A percentile compares a stretch with the other conserved stretches of the same genome.
phyloP scores from a whole-genome alignment of 495 filamentous ascomycete genomes.

The Aspergillus affinis region DNA sequence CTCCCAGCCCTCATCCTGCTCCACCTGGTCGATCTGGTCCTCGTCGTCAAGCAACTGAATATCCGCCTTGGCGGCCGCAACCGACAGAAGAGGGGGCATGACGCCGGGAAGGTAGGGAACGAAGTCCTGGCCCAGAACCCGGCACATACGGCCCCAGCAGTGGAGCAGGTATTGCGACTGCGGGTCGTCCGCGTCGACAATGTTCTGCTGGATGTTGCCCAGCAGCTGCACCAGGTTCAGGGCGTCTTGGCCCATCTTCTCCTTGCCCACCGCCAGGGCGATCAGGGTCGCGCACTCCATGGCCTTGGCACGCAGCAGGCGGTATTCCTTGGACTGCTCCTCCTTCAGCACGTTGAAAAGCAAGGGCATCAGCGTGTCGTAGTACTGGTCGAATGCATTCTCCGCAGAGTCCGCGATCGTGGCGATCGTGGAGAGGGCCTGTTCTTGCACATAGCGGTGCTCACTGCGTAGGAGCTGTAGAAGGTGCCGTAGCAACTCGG shows the following conservation, averaged over 20 bases:
- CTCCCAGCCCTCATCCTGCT: constrained; percentile 98
- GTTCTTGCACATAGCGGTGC: constrained; percentile 96
- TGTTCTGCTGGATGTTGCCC: constrained; percentile 80
- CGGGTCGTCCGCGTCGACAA: constrained; percentile 90
- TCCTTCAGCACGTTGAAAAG: constrained; percentile 84
- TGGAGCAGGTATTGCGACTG: constrained; percentile 97
- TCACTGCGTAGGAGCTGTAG: constrained; percentile 81
- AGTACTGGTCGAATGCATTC: constrained; percentile 93
- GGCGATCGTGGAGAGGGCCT: constrained; percentile 96
- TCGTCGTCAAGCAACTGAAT: constrained; percentile 97
- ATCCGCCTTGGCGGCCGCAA: constrained; percentile 94
- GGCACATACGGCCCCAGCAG: constrained; percentile 99
- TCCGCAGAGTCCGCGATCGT: constrained; percentile 98
- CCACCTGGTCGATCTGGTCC: constrained; percentile 86
- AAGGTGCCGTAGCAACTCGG: constrained; percentile 77
- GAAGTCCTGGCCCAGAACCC: constrained; percentile 87
- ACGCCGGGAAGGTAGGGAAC: constrained; percentile 88
- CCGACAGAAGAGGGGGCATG: constrained; percentile 88
- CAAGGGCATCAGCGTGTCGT: constrained; percentile 90
- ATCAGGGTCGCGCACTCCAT: constrained; percentile 99
- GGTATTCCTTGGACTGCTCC: constrained; percentile 88
- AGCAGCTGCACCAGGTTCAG: constrained; percentile 81
- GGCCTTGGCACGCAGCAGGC: constrained; percentile 90
- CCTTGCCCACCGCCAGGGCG: constrained; percentile 90
- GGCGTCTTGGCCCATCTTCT: constrained; percentile 85